Evolutionary conservation across 495 filamentous ascomycete species (phyloP).

Genomic region (Cenococcum geophilum): DNA sequence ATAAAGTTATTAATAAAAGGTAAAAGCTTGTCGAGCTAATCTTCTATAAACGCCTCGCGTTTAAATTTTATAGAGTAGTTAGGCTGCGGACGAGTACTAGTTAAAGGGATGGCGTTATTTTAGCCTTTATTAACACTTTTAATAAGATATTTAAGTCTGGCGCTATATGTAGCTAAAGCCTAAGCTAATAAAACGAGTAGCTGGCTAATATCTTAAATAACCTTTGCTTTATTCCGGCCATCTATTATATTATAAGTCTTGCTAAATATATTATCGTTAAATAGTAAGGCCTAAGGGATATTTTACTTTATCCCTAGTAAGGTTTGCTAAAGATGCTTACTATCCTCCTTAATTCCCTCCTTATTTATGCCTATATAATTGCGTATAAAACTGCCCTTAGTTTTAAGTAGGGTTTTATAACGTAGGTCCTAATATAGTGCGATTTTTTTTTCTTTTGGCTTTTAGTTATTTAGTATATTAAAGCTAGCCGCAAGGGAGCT

Average conservation of each 20-base stretch:
- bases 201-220: too few relatives aligned
- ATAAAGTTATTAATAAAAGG: slow-evolving; percentile 6
- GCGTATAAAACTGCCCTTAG: background rate
- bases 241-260: too few relatives aligned
- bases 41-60: slow-evolving; percentile 18
- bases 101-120: slow-evolving; percentile 25
- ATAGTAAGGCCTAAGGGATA: slow-evolving; percentile 19
- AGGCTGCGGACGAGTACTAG: slow-evolving; percentile 29
- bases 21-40: slow-evolving; percentile 17
- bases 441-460: slow-evolving; percentile 40
- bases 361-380: slow-evolving; percentile 13
- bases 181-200: slow-evolving; percentile 29
- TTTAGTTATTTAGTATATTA: slow-evolving; percentile 41
- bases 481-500: slow-evolving; percentile 25
- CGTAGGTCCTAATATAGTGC: slow-evolving; percentile 34
- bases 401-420: background rate
- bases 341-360: too few relatives aligned
- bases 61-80: slow-evolving; percentile 29
- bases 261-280: slow-evolving; percentile 23
- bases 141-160: slow-evolving; percentile 18
- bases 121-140: too few relatives aligned
- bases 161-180: slow-evolving; percentile 15
- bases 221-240: too few relatives aligned
- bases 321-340: slow-evolving; percentile 17
- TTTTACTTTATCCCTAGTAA: slow-evolving; percentile 19